A percentile compares a stretch with the other conserved stretches of the same genome.
Evolutionary conservation across 1,139 yeast genomes (phyloP).

Genomic region (Sugiyamaella sp.): DNA sequence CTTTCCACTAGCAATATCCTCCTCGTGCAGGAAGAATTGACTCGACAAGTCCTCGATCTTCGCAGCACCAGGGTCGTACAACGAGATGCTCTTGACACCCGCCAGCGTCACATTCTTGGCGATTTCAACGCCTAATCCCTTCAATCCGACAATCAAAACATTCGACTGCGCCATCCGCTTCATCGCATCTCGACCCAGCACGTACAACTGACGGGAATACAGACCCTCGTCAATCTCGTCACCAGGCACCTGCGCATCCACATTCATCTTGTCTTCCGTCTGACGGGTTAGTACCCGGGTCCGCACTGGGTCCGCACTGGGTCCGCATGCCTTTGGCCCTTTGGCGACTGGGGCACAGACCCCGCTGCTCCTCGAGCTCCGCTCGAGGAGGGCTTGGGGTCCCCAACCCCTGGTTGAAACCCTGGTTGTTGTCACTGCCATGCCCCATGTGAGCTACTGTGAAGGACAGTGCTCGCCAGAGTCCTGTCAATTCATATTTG

Average conservation of each 20-base stretch:
- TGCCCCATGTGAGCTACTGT: too few relatives aligned
- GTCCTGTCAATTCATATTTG: too few relatives aligned
- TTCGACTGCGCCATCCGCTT: conserved; percentile 91
- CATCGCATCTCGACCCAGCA: conserved; percentile 64
- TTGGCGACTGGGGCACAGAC: conserved; percentile 16
- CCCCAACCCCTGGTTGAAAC: too few relatives aligned
- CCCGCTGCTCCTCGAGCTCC: conserved; percentile 12
- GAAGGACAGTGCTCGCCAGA: too few relatives aligned
- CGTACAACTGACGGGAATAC: conserved; percentile 84
- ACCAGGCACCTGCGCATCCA: conserved; percentile 55
- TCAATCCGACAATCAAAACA: conserved; percentile 82
- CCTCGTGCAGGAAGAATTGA: conserved; percentile 77
- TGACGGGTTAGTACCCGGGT: not conserved
- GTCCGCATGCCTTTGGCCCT: not conserved
- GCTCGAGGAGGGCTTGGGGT: not conserved
- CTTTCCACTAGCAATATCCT: conserved; percentile 62
- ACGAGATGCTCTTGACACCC: conserved; percentile 90
- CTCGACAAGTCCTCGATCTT: conserved; percentile 75
- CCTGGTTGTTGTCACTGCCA: too few relatives aligned
- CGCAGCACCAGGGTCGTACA: conserved; percentile 79
- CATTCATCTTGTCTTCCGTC: conserved; percentile 26
- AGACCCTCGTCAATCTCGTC: conserved; percentile 84
- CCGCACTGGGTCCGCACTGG: too few relatives aligned
- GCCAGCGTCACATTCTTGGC: conserved; percentile 97
- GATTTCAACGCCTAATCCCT: conserved; percentile 92